Evolutionary conservation across 1,284 basidiomycete genomes (phyloP), one percentile per base, ranked within the genome.

Genomic region (Ustilago crameri): DNA sequence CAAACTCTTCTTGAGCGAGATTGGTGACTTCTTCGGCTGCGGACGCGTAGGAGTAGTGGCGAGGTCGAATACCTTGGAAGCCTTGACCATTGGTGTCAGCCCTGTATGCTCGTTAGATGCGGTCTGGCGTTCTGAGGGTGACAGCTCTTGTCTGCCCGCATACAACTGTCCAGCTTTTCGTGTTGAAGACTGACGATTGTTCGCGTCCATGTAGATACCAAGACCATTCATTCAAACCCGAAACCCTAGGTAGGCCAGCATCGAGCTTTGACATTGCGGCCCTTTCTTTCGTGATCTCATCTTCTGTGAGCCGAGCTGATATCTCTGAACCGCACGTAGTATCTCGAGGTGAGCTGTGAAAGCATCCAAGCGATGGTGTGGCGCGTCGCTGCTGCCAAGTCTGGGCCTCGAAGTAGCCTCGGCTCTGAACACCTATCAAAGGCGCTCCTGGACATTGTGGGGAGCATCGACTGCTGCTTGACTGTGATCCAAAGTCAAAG

Each of bases 1-100:
- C 0, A 51, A 51, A 5, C 44, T n/a, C 8, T 38, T 45, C 27
- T 51, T 56, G 45, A 49, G 41, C 15, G 52, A 52, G 45, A 10
- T 18, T 5, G 57, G 41, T 14, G 58, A 56, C 41, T 40, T 58
- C 14, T 62, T 57, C 9, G 32, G 27, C 42, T 56, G 53, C 3
- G 54, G 24, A 35, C 61, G 60, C 22, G 67, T 70, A 7, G 67
- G 67, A 24, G 67, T 70, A 7, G 41, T 40, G 0, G 67, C n/a
- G 3, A 38, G 3, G 9, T 61, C 61, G 3, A 40, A 38, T 1
- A 70, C 48, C 23, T 65, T 64, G 34, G 61, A 60, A 0, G 67
- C 44, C 23, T 65, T 70, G 41, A 72, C 56, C 58, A 72, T 54
- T 2, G 69, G 69, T 12, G 69, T 72, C 51, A 72, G 24, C 8